A percentile compares a stretch with the other conserved stretches of the same genome.
Evolutionary conservation across 345 rosid species (phyloP).

Genomic region (Gossypium sturtianum): DNA sequence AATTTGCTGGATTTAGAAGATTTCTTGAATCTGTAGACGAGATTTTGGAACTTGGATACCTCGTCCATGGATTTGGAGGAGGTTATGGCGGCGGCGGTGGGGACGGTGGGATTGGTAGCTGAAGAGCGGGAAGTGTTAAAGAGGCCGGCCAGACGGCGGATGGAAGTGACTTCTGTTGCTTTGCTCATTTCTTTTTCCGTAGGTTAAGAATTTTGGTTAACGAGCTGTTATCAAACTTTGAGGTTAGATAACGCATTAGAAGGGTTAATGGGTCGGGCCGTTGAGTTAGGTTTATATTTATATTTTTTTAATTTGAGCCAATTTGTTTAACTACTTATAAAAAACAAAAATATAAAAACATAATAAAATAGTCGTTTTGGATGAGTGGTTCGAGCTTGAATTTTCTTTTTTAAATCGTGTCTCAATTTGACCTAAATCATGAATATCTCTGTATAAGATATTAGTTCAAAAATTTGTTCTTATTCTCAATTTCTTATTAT

Average conservation of each 20-base stretch:
- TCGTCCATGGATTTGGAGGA: slow-evolving; percentile 13
- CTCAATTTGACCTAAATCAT: too few species aligned
- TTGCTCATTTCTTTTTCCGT: slow-evolving; percentile 22
- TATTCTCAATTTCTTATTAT: too few species aligned
- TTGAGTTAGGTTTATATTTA: too few species aligned
- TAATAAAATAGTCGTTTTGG: too few species aligned
- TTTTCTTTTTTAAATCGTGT: too few species aligned
- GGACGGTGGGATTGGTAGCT: slow-evolving; percentile 8
- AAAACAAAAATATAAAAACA: too few species aligned
- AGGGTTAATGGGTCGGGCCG: background rate
- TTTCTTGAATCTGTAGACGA: slow-evolving; percentile 55
- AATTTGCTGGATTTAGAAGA: slow-evolving; percentile 46
- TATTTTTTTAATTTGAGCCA: too few species aligned
- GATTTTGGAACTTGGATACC: slow-evolving; percentile 34
- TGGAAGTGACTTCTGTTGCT: slow-evolving; percentile 21
- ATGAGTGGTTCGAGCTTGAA: too few species aligned
- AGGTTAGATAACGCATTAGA: background rate
- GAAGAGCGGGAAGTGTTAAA: slow-evolving; percentile 21
- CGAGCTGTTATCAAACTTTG: background rate
- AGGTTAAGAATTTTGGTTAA: background rate
- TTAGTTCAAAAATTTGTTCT: too few species aligned
- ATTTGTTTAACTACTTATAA: too few species aligned
- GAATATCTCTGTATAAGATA: too few species aligned
- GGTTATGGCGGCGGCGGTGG: background rate
- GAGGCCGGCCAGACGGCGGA: slow-evolving; percentile 36